These are phyloP conservation scores for Trametes versicolor DNA, from an alignment of 1,284 basidiomycete genomes.

Conservation along the genomic window DNA sequence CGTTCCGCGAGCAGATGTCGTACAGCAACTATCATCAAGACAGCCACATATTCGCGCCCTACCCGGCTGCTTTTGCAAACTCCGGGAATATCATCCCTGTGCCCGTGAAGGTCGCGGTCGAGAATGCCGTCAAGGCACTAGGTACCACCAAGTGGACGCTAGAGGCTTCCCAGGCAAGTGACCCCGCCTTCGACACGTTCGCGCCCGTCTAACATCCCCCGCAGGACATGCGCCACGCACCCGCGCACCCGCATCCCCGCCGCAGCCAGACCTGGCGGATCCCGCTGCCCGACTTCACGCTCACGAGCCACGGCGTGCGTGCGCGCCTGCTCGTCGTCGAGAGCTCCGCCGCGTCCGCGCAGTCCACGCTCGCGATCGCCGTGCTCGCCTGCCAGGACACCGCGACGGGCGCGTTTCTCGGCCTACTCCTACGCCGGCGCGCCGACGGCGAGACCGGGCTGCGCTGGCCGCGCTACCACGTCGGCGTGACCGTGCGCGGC, in stretches of 20 bases:
- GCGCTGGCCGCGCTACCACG: constrained; percentile 5
- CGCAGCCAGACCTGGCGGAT: constrained; percentile 10
- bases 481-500: constrained; percentile 19
- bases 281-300: constrained; percentile 27
- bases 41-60: constrained; percentile 32
- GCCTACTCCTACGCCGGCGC: constrained; percentile 31
- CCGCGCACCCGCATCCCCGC: neutral
- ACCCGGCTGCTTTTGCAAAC: constrained; percentile 25
- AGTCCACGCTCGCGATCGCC: constrained; percentile 25
- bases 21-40: constrained; percentile 28
- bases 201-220: too few species aligned
- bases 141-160: constrained; percentile 5
- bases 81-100: constrained; percentile 24
- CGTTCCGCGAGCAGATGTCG: constrained; percentile 23
- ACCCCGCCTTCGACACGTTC: neutral
- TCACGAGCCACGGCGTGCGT: constrained; percentile 31
- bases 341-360: constrained; percentile 8
- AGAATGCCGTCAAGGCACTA: constrained; percentile 21
- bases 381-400: constrained; percentile 27
- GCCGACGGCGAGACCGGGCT: constrained; percentile 23
- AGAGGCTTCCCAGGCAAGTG: constrained; percentile 6
- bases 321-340: constrained; percentile 29
- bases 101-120: constrained; percentile 16
- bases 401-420: constrained; percentile 25
- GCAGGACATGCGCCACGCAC: neutral